These are phyloP conservation scores for Scalesia atractyloides DNA, from an alignment of 129 eudicot genomes.

Conservation along the genomic window DNA sequence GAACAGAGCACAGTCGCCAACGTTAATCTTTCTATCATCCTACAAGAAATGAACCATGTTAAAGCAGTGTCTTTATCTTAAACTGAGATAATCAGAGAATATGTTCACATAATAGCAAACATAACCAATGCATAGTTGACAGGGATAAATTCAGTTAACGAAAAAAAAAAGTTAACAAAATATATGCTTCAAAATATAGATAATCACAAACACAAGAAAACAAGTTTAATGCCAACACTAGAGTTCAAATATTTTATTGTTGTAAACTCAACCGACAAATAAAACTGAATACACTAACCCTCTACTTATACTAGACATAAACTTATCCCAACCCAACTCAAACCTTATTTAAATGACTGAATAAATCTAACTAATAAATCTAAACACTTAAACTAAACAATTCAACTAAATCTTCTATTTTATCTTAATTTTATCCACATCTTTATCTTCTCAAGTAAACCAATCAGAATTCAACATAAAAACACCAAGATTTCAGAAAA, in stretches of 20 bases:
- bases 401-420: too few species aligned
- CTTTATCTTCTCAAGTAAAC: background rate
- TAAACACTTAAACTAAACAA: too few species aligned
- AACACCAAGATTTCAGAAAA: background rate
- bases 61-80: background rate
- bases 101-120: background rate
- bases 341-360: too few species aligned
- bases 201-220: too few species aligned
- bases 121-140: background rate
- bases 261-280: too few species aligned
- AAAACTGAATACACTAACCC: too few species aligned
- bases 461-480: background rate
- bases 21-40: constrained; percentile 72
- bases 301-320: too few species aligned
- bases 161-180: background rate
- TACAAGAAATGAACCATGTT: constrained; percentile 32
- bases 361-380: too few species aligned
- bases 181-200: background rate
- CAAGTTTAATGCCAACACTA: too few species aligned
- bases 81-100: background rate
- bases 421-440: too few species aligned
- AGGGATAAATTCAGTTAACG: background rate
- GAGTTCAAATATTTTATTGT: too few species aligned
- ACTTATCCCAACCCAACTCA: too few species aligned
- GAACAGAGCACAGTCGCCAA: constrained; percentile 92